A percentile compares a stretch with the other conserved stretches of the same genome.
Conservation (phyloP, 441 rosid species). For the Populus trichocarpa region DNA sequence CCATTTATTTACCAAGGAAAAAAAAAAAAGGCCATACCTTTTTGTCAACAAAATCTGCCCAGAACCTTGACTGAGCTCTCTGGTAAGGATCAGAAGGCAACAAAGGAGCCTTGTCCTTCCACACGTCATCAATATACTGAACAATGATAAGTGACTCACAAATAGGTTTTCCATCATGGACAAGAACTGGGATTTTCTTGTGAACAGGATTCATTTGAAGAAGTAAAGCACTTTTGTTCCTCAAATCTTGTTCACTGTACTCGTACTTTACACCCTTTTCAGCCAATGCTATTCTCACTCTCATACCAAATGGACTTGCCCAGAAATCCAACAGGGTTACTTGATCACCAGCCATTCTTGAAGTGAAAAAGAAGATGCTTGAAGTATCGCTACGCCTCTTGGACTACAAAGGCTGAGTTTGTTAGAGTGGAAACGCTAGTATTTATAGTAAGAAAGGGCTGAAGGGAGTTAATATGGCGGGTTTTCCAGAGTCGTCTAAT, state of each 20-base stretch:
- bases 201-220: conserved; percentile 29
- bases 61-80: conserved; percentile 25
- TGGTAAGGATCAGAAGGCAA: conserved; percentile 23
- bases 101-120: conserved; percentile 14
- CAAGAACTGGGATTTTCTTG: conserved; percentile 30
- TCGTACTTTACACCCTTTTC: conserved; percentile 22
- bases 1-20: too few species aligned
- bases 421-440: too few species aligned
- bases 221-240: conserved; percentile 25
- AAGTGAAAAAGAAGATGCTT: too few species aligned
- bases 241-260: conserved; percentile 14
- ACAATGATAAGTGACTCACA: conserved; percentile 26
- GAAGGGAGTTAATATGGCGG: neutral
- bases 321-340: conserved; percentile 20
- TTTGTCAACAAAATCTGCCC: conserved; percentile 31
- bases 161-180: conserved; percentile 26
- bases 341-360: too few species aligned
- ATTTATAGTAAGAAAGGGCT: too few species aligned
- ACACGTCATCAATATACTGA: conserved; percentile 22
- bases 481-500: too few species aligned
- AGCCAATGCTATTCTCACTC: conserved; percentile 23
- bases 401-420: too few species aligned
- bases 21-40: conserved; percentile 4
- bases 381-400: too few species aligned
- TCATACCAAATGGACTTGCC: conserved; percentile 27